Conservation (phyloP, 768 basidiomycete species). For the Porpolomopsis calyptriformis region DNA sequence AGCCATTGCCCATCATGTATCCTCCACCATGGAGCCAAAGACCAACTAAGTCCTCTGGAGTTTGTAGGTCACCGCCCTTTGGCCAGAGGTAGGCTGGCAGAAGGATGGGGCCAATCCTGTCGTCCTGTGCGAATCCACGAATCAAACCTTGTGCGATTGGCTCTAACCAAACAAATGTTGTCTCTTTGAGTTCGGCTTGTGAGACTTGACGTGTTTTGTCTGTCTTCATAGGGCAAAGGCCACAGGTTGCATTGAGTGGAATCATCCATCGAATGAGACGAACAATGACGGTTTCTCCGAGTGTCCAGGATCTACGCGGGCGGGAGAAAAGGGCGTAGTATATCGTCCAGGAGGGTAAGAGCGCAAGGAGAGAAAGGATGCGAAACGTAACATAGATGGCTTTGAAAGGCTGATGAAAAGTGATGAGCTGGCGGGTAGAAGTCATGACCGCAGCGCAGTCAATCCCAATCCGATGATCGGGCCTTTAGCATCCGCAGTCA, state of each 20-base stretch:
- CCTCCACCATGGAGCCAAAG: slow-evolving; percentile 19
- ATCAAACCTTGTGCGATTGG: slow-evolving; percentile 10
- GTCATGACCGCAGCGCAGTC: neutral
- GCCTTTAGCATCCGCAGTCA: too few species aligned
- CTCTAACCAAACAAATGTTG: slow-evolving; percentile 16
- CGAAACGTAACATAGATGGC: slow-evolving; percentile 6
- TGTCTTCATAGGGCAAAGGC: slow-evolving; percentile 9
- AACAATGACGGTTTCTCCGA: slow-evolving; percentile 14
- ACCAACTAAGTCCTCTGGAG: slow-evolving; percentile 13
- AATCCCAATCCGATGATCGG: neutral
- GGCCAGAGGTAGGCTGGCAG: slow-evolving; percentile 20
- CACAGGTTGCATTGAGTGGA: slow-evolving; percentile 13
- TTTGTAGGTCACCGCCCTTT: slow-evolving; percentile 9
- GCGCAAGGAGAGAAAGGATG: slow-evolving; percentile 8
- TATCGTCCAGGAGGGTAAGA: slow-evolving; percentile 13
- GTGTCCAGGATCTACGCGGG: slow-evolving; percentile 16
- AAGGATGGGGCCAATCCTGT: slow-evolving; percentile 11
- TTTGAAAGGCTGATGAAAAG: slow-evolving; percentile 8
- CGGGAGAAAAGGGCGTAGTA: slow-evolving; percentile 11
- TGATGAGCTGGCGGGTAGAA: neutral
- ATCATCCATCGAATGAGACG: slow-evolving; percentile 17
- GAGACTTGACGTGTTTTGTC: slow-evolving; percentile 16
- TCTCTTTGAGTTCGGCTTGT: slow-evolving; percentile 14
- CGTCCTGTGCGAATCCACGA: slow-evolving; percentile 12
- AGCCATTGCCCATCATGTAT: slow-evolving; percentile 20